Conservation (phyloP, 331 rosid genomes). For the Ulmus americana region DNA sequence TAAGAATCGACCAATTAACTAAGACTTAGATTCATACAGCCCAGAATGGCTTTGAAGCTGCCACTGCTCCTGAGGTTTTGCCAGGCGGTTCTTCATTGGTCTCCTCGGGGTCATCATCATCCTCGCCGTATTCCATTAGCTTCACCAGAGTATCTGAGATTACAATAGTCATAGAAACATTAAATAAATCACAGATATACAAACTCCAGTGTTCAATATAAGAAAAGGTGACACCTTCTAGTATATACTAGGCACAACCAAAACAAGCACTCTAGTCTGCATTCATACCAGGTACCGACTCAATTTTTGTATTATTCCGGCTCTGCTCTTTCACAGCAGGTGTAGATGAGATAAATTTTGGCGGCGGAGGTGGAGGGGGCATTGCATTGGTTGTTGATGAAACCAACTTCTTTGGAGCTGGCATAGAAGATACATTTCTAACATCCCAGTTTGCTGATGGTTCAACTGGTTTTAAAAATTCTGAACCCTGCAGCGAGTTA, state of each 20-base stretch:
- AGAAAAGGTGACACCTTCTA: conserved; percentile 2
- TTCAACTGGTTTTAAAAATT: conserved; percentile 35
- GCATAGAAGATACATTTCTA: conserved; percentile 70
- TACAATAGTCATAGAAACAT: not conserved
- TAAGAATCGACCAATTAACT: conserved; percentile 3
- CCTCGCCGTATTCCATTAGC: conserved; percentile 96
- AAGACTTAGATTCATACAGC: conserved; percentile 47
- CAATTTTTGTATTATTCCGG: conserved; percentile 33
- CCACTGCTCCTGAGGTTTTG: conserved; percentile 21
- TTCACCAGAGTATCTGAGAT: conserved; percentile 75
- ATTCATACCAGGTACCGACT: conserved; percentile 66
- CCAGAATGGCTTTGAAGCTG: conserved; percentile 78
- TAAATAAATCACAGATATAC: not conserved
- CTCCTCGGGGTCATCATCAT: conserved; percentile 72
- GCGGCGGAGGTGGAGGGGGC: conserved; percentile 45
- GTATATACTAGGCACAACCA: not conserved
- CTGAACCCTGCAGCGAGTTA: conserved; percentile 56
- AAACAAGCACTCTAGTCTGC: not conserved
- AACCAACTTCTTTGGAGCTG: conserved; percentile 72
- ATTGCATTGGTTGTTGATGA: conserved; percentile 39
- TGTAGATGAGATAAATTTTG: conserved; percentile 43
- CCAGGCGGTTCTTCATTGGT: conserved; percentile 35
- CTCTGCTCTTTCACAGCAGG: conserved; percentile 31
- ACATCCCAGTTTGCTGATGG: conserved; percentile 31
- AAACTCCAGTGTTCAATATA: not conserved